Evolutionary conservation across 2,329 filamentous ascomycete genomes (phyloP).

Genomic region (Fusarium graminum): DNA sequence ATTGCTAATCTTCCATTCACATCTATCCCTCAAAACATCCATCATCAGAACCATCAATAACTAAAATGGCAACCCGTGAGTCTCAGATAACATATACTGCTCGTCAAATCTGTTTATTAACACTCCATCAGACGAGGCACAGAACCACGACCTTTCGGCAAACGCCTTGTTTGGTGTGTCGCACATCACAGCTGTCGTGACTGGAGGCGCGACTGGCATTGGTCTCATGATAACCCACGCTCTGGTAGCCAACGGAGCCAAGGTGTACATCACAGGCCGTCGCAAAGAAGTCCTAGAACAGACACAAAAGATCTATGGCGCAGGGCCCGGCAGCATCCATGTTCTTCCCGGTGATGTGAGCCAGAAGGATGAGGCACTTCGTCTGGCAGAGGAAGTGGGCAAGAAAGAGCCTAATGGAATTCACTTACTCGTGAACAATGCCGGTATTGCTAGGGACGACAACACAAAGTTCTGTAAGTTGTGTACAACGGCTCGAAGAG

Average conservation of each 20-base stretch:
- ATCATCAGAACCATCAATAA: not conserved
- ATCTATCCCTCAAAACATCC: not conserved
- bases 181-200: slow-evolving; percentile 6
- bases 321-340: slow-evolving; percentile 7
- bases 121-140: not conserved
- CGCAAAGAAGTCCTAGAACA: slow-evolving; percentile 3
- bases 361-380: slow-evolving; percentile 3
- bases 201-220: slow-evolving; percentile 16
- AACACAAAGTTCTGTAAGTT: slow-evolving; percentile 19
- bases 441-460: slow-evolving; percentile 8
- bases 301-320: not conserved
- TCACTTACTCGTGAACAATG: slow-evolving; percentile 11
- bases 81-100: accelerated
- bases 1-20: not conserved
- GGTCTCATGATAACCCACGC: slow-evolving; percentile 14
- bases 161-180: slow-evolving; percentile 14
- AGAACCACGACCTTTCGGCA: slow-evolving; percentile 5
- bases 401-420: not conserved
- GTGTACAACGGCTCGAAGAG: accelerated
- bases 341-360: slow-evolving; percentile 11
- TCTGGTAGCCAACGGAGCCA: slow-evolving; percentile 6
- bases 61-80: not conserved
- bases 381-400: not conserved
- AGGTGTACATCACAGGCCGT: slow-evolving; percentile 22
- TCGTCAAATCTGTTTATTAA: accelerated